These are phyloP conservation scores for Pelargonium myrrhifolium DNA, from an alignment of 441 rosid genomes.

Conservation along the genomic window DNA sequence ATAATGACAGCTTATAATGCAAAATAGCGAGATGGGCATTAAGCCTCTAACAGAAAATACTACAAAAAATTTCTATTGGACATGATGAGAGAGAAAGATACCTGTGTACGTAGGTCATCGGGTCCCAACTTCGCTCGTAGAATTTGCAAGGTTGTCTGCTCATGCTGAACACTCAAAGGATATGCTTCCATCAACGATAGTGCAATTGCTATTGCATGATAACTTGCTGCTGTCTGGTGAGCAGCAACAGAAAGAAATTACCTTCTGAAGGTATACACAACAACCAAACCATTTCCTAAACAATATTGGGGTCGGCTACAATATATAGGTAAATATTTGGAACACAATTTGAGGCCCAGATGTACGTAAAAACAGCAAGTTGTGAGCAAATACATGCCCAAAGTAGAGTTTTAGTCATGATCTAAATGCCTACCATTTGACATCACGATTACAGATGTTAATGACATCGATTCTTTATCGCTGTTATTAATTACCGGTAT, in stretches of 20 bases:
- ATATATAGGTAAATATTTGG: no score
- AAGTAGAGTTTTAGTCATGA: no score
- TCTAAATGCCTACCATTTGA: background rate
- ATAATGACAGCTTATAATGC: background rate
- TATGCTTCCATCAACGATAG: slow-evolving; percentile 72
- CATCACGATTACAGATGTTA: slow-evolving; percentile 3
- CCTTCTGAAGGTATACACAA: background rate
- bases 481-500: background rate
- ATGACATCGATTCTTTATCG: background rate
- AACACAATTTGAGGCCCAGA: no score
- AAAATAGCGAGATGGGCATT: slow-evolving; percentile 1
- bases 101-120: slow-evolving; percentile 76
- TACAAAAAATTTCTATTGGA: slow-evolving; percentile 10
- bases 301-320: no score
- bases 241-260: background rate
- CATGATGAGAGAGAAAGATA: slow-evolving; percentile 14
- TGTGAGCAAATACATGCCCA: no score
- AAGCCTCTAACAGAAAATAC: background rate
- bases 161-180: slow-evolving; percentile 74
- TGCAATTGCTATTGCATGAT: slow-evolving; percentile 86
- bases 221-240: slow-evolving; percentile 73
- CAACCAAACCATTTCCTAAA: no score
- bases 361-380: no score
- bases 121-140: slow-evolving; percentile 73
- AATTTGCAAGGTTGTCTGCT: slow-evolving; percentile 72